Evolutionary conservation across 768 basidiomycete species (phyloP).

Genomic region (Collybiopsis confluens): DNA sequence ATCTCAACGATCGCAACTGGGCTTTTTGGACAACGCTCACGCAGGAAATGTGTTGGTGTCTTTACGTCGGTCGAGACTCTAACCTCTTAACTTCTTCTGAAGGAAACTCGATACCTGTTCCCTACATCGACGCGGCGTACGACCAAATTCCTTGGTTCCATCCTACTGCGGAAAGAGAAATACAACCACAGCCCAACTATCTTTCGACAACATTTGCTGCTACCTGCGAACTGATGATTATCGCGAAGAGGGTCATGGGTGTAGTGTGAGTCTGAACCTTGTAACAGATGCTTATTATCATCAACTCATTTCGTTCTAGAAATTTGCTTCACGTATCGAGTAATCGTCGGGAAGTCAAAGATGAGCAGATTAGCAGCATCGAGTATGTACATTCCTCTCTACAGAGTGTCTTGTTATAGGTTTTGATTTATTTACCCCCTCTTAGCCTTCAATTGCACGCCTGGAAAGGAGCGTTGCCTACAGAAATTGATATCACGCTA

Average conservation of each 20-base stretch:
- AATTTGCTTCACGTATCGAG: slow-evolving; percentile 4
- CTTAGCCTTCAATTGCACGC: slow-evolving; percentile 12
- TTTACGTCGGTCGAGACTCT: slow-evolving; percentile 39
- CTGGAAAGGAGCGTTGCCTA: slow-evolving; percentile 21
- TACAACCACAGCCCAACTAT: slow-evolving; percentile 18
- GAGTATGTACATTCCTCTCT: slow-evolving; percentile 12
- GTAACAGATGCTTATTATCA: neutral
- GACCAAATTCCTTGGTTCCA: slow-evolving; percentile 28
- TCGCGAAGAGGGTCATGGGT: slow-evolving; percentile 27
- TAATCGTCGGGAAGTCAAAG: neutral
- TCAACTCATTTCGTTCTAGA: slow-evolving; percentile 5
- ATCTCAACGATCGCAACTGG: slow-evolving; percentile 36
- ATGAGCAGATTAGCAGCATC: slow-evolving; percentile 14
- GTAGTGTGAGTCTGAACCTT: slow-evolving; percentile 24
- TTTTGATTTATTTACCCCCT: neutral
- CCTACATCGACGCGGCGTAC: slow-evolving; percentile 27
- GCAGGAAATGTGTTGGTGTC: slow-evolving; percentile 38
- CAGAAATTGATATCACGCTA: slow-evolving; percentile 25
- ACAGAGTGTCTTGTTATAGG: neutral
- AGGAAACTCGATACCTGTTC: slow-evolving; percentile 23
- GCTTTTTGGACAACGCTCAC: slow-evolving; percentile 34
- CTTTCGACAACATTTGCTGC: slow-evolving; percentile 24
- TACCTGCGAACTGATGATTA: slow-evolving; percentile 25
- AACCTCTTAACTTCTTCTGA: slow-evolving; percentile 19
- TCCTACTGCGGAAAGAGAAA: slow-evolving; percentile 19